Base-by-base conservation (phyloP, 257 asterid genomes). In the Anisodus tanguticus region DNA sequence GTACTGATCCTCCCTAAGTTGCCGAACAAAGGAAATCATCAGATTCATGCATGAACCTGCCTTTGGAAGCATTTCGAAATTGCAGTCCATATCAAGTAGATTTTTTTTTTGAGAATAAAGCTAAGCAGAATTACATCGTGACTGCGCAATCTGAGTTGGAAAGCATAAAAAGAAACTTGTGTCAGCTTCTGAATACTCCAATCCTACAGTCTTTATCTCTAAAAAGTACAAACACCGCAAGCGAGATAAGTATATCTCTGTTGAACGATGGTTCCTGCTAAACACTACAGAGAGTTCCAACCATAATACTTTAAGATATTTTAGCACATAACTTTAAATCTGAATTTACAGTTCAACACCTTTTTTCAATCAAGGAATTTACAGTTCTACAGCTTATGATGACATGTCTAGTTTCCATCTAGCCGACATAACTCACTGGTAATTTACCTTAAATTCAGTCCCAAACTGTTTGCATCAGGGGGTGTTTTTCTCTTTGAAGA, bases 361-460 rank as follows among this genome's bases (percentile, higher is more conserved):
- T 31, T 31, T 31, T 31, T 31, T 31, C 35, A 31, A 31, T 31
- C 35, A 31, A 31, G 35, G 35, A 31, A 31, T 31, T 31, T 4
- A 3, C 0, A 76, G 58, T 68, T 68, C n/a, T 59, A 59, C 66
- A n/a, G 8, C 31, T 59, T 59, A 59, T 17, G 31, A 59, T 63
- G 41, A 63, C 39, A 63, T 22, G 39, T 63, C 12, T n/a, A 63
- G 7, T 63, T 63, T 26, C 15, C 70, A 9, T 26, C 8, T 10
- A 63, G 70, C 70, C 8, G 41, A 26, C 41, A 63, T 7, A 26
- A 63, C 41, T 76, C 62, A 74, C 81, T 11, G 43, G 63, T 51
- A 76, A 37, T 10, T 72, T 51, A 76, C 22, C 81, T 51, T 76
- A 76, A 26, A 51, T 13, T 76, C 22, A 76, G 47, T 76, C 81